Percentiles rank a stretch among this genome's conserved stretches.
Conservation (phyloP, 2,329 filamentous ascomycete species). For the Cladosporium halotolerans region DNA sequence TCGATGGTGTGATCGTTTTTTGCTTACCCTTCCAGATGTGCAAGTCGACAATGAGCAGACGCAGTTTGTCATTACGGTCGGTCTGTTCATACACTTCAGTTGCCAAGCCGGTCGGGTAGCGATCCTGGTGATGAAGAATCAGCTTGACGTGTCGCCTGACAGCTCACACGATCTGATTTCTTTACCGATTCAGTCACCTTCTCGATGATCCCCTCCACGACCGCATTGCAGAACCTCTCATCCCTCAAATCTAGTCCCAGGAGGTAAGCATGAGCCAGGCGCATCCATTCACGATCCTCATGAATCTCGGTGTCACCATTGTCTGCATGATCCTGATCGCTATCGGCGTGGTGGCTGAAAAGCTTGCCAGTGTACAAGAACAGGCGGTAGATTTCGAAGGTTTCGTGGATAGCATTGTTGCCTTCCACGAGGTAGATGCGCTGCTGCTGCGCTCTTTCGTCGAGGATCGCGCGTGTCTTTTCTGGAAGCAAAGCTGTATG, state of each 20-base stretch:
- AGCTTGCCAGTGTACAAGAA: slow-evolving; percentile 20
- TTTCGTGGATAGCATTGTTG: slow-evolving; percentile 8
- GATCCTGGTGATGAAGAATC: slow-evolving; percentile 7
- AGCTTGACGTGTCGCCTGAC: neutral
- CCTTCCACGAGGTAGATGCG: slow-evolving; percentile 12
- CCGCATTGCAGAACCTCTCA: slow-evolving; percentile 21
- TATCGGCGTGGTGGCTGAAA: neutral
- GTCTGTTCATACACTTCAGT: slow-evolving; percentile 16
- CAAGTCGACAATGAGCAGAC: slow-evolving; percentile 18
- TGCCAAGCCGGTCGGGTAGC: slow-evolving; percentile 19
- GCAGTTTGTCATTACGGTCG: slow-evolving; percentile 13
- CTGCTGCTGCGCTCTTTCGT: neutral
- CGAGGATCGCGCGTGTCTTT: neutral
- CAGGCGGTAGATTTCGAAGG: slow-evolving; percentile 18
- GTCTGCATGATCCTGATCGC: slow-evolving; percentile 11
- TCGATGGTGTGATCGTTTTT: neutral
- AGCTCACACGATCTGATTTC: neutral
- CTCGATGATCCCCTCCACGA: slow-evolving; percentile 19
- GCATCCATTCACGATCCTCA: slow-evolving; percentile 18
- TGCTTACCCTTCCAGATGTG: slow-evolving; percentile 18
- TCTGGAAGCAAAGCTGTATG: slow-evolving; percentile 15
- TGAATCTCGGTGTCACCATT: slow-evolving; percentile 4
- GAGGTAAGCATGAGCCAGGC: slow-evolving; percentile 19
- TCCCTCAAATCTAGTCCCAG: slow-evolving; percentile 22
- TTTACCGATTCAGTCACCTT: slow-evolving; percentile 1